A percentile compares a stretch with the other conserved stretches of the same genome.
Evolutionary conservation across 768 basidiomycete genomes (phyloP).

Genomic region (Leucogyrophana mollusca): DNA sequence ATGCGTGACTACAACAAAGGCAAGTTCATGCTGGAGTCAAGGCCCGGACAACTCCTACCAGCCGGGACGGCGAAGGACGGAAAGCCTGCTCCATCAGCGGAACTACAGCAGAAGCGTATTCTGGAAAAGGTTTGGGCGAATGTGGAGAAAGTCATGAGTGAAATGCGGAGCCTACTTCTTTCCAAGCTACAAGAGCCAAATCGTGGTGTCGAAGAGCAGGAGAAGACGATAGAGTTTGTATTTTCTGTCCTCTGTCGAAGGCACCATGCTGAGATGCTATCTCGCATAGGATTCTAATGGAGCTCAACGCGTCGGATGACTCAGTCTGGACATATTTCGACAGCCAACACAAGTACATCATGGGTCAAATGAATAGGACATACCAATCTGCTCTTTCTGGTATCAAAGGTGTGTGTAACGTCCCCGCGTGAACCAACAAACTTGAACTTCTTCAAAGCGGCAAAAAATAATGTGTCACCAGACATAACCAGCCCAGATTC

Average conservation of each 20-base stretch:
- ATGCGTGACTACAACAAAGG: conserved; percentile 98
- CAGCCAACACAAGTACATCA: conserved; percentile 83
- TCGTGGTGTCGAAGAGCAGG: conserved; percentile 88
- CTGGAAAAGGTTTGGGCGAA: conserved; percentile 95
- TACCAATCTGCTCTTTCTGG: conserved; percentile 51
- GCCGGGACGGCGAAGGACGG: conserved; percentile 62
- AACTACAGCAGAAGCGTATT: conserved; percentile 86
- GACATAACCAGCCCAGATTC: conserved; percentile 36
- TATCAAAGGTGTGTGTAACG: conserved; percentile 43
- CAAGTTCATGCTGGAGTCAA: conserved; percentile 82
- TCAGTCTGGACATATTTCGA: conserved; percentile 97
- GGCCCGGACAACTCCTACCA: conserved; percentile 83
- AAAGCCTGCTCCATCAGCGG: conserved; percentile 43
- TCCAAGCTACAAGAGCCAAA: conserved; percentile 79
- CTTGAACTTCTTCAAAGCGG: conserved; percentile 33
- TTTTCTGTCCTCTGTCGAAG: not conserved
- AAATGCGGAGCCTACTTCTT: conserved; percentile 79
- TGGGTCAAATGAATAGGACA: conserved; percentile 69
- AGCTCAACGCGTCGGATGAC: conserved; percentile 84
- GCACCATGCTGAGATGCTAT: conserved; percentile 12
- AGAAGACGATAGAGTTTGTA: conserved; percentile 92
- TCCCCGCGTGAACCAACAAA: conserved; percentile 5
- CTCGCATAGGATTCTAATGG: conserved; percentile 76
- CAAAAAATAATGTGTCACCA: conserved; percentile 40
- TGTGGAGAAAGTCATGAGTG: conserved; percentile 92